Conservation (phyloP, 192 early-diverging fungal species). For the Coemansia sp. region DNA sequence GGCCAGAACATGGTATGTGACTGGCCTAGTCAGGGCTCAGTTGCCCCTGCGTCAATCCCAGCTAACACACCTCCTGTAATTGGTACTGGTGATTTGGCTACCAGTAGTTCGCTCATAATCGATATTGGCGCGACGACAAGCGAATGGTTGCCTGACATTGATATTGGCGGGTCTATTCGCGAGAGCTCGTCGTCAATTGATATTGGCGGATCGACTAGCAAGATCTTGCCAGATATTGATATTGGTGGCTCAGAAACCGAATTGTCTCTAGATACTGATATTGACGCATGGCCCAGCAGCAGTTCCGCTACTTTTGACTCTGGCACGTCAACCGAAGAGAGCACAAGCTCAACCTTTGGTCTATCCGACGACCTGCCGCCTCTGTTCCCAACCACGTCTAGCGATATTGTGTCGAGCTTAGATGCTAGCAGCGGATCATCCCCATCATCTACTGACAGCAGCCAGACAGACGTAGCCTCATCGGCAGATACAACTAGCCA, state of each 20-base stretch:
- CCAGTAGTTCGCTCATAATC: not conserved
- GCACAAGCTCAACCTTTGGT: not conserved
- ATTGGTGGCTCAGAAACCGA: constrained; percentile 8
- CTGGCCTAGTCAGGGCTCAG: constrained; percentile 3
- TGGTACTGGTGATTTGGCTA: constrained; percentile 1
- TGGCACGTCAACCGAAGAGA: not conserved
- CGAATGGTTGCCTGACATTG: constrained; percentile 1
- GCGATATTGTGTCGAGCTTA: not conserved
- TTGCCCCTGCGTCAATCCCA: not conserved
- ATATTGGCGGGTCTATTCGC: constrained; percentile 7
- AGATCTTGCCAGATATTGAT: not conserved
- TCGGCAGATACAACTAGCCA: not conserved
- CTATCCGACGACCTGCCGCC: constrained; percentile 17
- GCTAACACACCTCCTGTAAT: not conserved
- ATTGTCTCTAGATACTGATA: not conserved
- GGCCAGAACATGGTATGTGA: constrained; percentile 49
- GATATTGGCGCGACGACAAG: constrained; percentile 6
- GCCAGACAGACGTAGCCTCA: not conserved
- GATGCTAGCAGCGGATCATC: constrained; percentile 4
- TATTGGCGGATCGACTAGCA: constrained; percentile 5
- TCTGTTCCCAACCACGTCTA: constrained; percentile 6
- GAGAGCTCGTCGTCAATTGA: not conserved
- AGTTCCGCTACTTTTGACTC: constrained; percentile 4
- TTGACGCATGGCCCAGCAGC: constrained; percentile 2
- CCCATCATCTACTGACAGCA: not conserved